These are phyloP conservation scores for Saraca asoca DNA, from an alignment of 331 rosid species.

Conservation along the genomic window DNA sequence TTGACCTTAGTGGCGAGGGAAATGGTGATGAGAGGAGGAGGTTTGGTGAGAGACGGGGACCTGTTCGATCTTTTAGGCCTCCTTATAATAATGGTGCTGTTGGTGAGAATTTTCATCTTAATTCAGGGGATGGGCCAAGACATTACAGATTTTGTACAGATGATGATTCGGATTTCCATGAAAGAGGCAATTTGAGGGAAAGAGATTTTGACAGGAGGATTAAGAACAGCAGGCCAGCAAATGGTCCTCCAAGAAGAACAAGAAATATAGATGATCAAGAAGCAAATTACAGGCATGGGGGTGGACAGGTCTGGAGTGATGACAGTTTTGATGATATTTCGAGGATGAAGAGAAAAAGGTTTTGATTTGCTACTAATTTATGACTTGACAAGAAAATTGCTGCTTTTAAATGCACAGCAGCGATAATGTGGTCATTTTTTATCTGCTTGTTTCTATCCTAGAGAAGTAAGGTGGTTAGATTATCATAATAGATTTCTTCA, in stretches of 20 bases:
- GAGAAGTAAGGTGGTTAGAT: too few relatives aligned
- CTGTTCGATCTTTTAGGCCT: conserved; percentile 69
- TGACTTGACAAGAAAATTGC: too few relatives aligned
- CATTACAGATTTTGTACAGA: conserved; percentile 69
- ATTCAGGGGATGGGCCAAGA: conserved; percentile 61
- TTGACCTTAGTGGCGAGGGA: conserved; percentile 59
- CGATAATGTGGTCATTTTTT: too few relatives aligned
- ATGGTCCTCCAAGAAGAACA: conserved; percentile 67
- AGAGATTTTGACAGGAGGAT: conserved; percentile 69
- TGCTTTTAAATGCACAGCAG: too few relatives aligned
- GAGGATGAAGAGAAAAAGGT: conserved; percentile 51
- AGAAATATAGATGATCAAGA: conserved; percentile 78
- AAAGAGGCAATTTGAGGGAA: conserved; percentile 70
- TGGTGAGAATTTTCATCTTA: conserved; percentile 64
- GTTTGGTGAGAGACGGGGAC: conserved; percentile 76
- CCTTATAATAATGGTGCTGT: conserved; percentile 56
- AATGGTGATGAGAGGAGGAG: conserved; percentile 76
- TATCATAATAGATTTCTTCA: too few relatives aligned
- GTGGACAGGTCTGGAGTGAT: conserved; percentile 71
- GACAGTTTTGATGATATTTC: conserved; percentile 52
- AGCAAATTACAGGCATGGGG: conserved; percentile 60
- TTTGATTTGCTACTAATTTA: conserved; percentile 23
- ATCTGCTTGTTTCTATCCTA: too few relatives aligned
- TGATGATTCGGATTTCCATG: conserved; percentile 66
- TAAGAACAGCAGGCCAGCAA: conserved; percentile 63